Evolutionary conservation across 2,329 filamentous ascomycete species (phyloP).

Genomic region (Microdochium trichocladiopsis): DNA sequence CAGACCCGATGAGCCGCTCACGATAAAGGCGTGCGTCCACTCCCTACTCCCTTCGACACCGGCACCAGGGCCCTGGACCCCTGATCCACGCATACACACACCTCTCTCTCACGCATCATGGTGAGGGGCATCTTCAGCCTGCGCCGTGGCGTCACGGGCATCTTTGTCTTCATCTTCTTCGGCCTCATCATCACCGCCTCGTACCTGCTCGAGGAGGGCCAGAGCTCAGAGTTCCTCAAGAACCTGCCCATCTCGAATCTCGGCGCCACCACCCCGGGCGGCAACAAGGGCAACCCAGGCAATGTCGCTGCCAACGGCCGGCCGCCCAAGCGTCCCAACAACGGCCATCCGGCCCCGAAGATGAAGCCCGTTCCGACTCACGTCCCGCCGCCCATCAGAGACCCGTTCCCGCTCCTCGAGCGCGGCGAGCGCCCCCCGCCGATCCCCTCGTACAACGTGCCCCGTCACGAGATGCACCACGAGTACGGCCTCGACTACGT

Average conservation of each 20-base stretch:
- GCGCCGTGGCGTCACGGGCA: background rate
- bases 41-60: background rate
- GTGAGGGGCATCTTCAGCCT: background rate
- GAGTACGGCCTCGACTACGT: slow-evolving; percentile 18
- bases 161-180: background rate
- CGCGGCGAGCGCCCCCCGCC: slow-evolving; percentile 13
- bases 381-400: background rate
- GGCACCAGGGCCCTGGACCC: background rate
- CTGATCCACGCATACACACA: background rate
- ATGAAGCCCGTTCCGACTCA: background rate
- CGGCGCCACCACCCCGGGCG: background rate
- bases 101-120: background rate
- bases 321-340: background rate
- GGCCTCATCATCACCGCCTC: background rate
- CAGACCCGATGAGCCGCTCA: background rate
- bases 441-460: slow-evolving; percentile 25
- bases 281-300: background rate
- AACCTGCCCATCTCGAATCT: background rate
- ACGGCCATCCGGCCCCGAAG: background rate
- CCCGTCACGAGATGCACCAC: slow-evolving; percentile 22
- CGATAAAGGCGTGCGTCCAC: background rate
- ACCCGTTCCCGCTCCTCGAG: background rate
- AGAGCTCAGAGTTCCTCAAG: background rate
- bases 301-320: background rate
- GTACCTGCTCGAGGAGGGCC: background rate